Evolutionary conservation across 345 rosid species (phyloP).

Genomic region (Microthlaspi erraticum): DNA sequence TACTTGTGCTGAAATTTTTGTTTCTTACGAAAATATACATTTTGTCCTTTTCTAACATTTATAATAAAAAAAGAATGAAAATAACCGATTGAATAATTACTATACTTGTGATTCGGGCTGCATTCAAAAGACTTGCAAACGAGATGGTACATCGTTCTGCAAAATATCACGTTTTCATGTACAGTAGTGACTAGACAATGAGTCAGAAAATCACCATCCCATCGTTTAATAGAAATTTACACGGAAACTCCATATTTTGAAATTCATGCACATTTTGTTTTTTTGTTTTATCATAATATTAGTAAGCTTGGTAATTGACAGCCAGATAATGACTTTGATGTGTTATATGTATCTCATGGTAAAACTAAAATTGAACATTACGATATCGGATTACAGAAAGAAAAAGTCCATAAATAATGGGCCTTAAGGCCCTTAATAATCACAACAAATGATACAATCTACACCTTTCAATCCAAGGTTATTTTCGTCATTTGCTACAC

Average conservation of each 20-base stretch:
- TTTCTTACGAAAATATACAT: no score
- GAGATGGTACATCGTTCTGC: conserved; percentile 23
- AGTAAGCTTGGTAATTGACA: conserved; percentile 1
- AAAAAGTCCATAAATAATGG: background rate
- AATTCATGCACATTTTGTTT: no score
- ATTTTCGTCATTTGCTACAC: conserved; percentile 24
- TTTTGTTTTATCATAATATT: background rate
- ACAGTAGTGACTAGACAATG: conserved; percentile 36
- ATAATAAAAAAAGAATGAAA: background rate
- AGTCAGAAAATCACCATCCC: conserved; percentile 20
- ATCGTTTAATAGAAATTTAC: conserved; percentile 6
- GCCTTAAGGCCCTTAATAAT: background rate
- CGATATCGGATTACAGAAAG: background rate
- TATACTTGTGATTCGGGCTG: background rate
- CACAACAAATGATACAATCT: background rate
- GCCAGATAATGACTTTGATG: conserved; percentile 25
- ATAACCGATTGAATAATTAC: background rate
- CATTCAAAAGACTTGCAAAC: conserved; percentile 8
- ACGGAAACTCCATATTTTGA: conserved; percentile 16
- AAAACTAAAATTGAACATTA: no score
- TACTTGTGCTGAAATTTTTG: no score
- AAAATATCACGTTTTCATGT: conserved; percentile 33
- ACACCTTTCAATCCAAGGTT: conserved; percentile 14
- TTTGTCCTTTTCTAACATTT: background rate
- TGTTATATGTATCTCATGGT: background rate